Percentiles rank a stretch among this genome's conserved stretches.
Evolutionary conservation across 116 monocot species (phyloP).

Genomic region (Phalaenopsis hybrid): DNA sequence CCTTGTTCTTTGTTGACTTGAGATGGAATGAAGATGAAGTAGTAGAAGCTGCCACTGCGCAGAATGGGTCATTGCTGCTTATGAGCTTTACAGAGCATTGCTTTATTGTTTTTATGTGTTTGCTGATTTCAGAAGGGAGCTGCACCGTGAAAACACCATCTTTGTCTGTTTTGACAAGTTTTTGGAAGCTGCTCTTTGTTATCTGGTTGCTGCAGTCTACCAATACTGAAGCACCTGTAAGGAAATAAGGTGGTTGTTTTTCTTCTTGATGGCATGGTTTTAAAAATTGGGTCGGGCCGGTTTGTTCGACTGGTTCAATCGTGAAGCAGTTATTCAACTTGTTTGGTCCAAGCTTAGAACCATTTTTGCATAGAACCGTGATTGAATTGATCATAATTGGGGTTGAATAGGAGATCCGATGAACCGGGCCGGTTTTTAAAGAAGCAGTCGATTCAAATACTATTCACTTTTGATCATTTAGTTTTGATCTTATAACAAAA

Average conservation of each 20-base stretch:
- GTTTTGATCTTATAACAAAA: too few relatives aligned
- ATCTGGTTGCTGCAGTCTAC: conserved; percentile 38
- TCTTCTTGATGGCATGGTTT: too few relatives aligned
- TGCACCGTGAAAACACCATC: conserved; percentile 42
- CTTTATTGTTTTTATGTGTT: conserved; percentile 20
- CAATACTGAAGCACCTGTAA: conserved; percentile 44
- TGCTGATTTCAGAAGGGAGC: conserved; percentile 22
- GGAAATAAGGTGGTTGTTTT: conserved; percentile 22
- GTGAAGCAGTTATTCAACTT: too few relatives aligned
- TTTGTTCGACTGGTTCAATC: too few relatives aligned
- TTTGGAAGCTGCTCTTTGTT: conserved; percentile 17
- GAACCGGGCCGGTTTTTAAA: too few relatives aligned
- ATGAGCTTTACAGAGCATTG: conserved; percentile 47
- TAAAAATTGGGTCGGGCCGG: too few relatives aligned
- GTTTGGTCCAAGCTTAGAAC: too few relatives aligned
- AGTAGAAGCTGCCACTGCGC: conserved; percentile 32
- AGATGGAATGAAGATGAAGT: conserved; percentile 24
- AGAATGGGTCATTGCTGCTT: conserved; percentile 38
- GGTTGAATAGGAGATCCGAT: too few relatives aligned
- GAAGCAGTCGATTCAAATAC: too few relatives aligned
- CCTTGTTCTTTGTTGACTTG: conserved; percentile 15
- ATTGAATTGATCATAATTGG: too few relatives aligned
- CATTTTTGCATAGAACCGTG: too few relatives aligned
- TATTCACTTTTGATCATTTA: too few relatives aligned
- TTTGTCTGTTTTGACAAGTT: conserved; percentile 43